Evolutionary conservation across 192 early-diverging fungal genomes (phyloP).

Genomic region (Podila minutissima): DNA sequence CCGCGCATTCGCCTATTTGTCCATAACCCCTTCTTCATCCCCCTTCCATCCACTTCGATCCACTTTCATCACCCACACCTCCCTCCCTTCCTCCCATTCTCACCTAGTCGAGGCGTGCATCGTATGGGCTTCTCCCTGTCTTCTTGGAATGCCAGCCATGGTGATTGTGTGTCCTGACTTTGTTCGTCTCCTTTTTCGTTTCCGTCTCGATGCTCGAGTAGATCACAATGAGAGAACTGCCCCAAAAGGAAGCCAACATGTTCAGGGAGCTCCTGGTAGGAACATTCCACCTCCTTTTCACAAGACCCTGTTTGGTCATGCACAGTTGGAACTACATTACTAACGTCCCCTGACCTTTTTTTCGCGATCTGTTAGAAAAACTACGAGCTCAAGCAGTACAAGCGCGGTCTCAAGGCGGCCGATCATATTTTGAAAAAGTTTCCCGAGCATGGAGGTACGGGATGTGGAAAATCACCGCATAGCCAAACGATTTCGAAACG

Average conservation of each 20-base stretch:
- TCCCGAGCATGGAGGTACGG: constrained; percentile 88
- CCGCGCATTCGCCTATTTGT: no score
- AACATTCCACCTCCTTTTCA: not conserved
- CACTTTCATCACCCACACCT: no score
- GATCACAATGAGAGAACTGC: constrained; percentile 63
- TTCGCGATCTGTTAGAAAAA: constrained; percentile 72
- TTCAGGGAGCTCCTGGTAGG: constrained; percentile 79
- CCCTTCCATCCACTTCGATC: no score
- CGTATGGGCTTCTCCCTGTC: no score
- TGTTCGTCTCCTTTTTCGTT: not conserved
- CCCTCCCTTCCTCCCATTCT: no score
- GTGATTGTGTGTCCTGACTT: no score
- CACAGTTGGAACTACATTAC: not conserved
- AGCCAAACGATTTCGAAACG: not conserved
- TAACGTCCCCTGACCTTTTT: not conserved
- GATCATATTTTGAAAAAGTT: constrained; percentile 95
- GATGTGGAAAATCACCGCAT: no score
- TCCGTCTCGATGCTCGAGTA: not conserved
- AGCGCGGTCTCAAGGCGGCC: constrained; percentile 89
- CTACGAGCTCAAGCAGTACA: constrained; percentile 96
- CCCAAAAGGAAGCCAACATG: constrained; percentile 75
- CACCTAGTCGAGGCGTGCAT: no score
- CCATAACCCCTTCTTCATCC: no score
- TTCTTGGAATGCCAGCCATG: no score
- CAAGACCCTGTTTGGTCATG: not conserved